A percentile compares a stretch with the other conserved stretches of the same genome.
These are phyloP conservation scores for Parathielavia appendiculata DNA, from an alignment of 495 filamentous ascomycete genomes.

Conservation along the genomic window DNA sequence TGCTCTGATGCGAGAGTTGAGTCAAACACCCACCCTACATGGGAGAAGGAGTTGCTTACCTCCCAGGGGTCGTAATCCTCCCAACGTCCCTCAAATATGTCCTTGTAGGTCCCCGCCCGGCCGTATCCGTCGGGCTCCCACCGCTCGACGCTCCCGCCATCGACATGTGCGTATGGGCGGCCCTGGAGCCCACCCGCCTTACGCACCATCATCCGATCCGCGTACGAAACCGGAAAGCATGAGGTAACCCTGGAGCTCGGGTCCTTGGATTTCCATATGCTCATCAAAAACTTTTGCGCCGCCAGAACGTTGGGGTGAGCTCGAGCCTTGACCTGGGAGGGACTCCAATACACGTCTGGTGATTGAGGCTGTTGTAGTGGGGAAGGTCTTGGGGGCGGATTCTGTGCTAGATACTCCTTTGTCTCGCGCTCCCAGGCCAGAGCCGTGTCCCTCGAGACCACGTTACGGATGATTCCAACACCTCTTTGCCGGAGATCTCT, in stretches of 20 bases:
- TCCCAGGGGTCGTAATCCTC: conserved; percentile 83
- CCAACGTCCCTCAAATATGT: conserved; percentile 71
- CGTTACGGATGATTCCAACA: conserved; percentile 56
- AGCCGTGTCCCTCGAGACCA: conserved; percentile 52
- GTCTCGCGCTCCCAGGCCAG: conserved; percentile 47
- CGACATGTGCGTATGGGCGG: conserved; percentile 49
- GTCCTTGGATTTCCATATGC: conserved; percentile 67
- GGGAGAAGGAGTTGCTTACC: conserved; percentile 12
- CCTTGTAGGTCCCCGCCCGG: conserved; percentile 57
- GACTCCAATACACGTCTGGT: conserved; percentile 81
- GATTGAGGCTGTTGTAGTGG: conserved; percentile 53
- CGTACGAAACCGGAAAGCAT: conserved; percentile 63
- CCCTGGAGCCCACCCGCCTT: conserved; percentile 6
- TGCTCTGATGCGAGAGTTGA: conserved; percentile 32
- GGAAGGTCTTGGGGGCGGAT: conserved; percentile 41
- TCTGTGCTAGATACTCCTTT: conserved; percentile 53
- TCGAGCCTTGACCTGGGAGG: conserved; percentile 65
- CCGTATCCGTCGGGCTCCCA: conserved; percentile 87
- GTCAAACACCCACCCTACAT: background rate
- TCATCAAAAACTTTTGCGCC: conserved; percentile 70
- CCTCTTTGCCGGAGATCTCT: conserved; percentile 53
- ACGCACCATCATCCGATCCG: conserved; percentile 70
- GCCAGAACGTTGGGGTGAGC: conserved; percentile 66
- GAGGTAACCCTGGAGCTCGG: conserved; percentile 55
- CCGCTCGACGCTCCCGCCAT: conserved; percentile 76